These are phyloP conservation scores for Dictyostelium purpureum DNA, from an alignment of 78 protist species.

Conservation along the genomic window DNA sequence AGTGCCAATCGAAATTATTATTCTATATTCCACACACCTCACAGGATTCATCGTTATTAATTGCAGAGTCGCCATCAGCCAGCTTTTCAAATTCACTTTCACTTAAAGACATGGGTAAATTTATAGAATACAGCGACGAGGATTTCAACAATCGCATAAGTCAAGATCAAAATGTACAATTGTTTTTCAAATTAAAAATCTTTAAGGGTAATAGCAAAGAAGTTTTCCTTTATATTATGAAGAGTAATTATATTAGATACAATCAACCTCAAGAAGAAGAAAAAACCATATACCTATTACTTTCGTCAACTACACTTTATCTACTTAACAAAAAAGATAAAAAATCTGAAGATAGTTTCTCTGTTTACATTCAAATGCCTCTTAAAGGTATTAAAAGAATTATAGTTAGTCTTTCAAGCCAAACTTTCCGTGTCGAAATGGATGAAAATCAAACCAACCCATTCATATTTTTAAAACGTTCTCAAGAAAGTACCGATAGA, in stretches of 20 bases:
- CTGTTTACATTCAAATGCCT: neutral
- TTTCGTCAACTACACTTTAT: conserved; percentile 26
- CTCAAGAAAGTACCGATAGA: conserved; percentile 27
- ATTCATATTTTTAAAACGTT: conserved; percentile 49
- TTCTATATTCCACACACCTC: conserved; percentile 1
- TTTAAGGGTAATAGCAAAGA: conserved; percentile 50
- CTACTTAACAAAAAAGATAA: neutral
- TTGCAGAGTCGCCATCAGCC: neutral
- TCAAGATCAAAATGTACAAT: conserved; percentile 31
- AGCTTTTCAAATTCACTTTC: neutral
- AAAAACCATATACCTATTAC: conserved; percentile 2
- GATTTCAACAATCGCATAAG: conserved; percentile 13
- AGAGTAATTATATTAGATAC: conserved; percentile 24
- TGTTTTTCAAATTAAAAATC: conserved; percentile 23
- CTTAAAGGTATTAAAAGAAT: conserved; percentile 8
- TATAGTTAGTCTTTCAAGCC: neutral
- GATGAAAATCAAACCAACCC: conserved; percentile 56
- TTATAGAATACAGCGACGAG: conserved; percentile 19
- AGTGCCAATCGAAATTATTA: conserved; percentile 20
- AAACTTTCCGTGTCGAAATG: conserved; percentile 49
- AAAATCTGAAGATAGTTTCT: neutral
- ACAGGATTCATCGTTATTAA: neutral
- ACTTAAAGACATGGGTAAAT: neutral
- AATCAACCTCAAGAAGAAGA: conserved; percentile 37
- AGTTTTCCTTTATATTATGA: conserved; percentile 37